Conservation (phyloP, 192 early-diverging fungal genomes). For the Linderina pennispora region DNA sequence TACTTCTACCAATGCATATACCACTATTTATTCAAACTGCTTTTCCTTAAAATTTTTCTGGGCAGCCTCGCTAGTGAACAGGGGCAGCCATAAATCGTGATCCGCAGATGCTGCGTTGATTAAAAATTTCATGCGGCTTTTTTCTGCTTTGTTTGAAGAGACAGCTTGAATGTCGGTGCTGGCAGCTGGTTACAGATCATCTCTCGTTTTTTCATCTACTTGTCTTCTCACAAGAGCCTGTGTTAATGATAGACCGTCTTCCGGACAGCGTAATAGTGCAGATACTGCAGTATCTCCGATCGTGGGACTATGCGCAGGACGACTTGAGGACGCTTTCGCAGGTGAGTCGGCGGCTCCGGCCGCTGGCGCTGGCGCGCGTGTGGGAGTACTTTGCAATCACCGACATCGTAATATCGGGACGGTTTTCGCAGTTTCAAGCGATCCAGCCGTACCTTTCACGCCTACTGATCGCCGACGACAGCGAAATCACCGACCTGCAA, state of each 20-base stretch:
- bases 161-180: too few relatives aligned
- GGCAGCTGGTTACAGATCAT: too few relatives aligned
- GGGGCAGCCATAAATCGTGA: too few relatives aligned
- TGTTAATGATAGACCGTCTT: conserved; percentile 18
- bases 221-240: too few relatives aligned
- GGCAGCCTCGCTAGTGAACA: too few relatives aligned
- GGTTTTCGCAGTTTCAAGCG: background rate
- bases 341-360: conserved; percentile 3
- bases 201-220: too few relatives aligned
- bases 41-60: too few relatives aligned
- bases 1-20: too few relatives aligned
- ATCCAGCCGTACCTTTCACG: conserved; percentile 14
- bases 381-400: conserved; percentile 31
- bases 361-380: background rate
- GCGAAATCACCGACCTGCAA: conserved; percentile 4
- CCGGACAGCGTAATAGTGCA: conserved; percentile 5
- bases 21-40: too few relatives aligned
- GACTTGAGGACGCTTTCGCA: conserved; percentile 8
- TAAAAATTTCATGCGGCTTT: too few relatives aligned
- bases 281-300: conserved; percentile 23
- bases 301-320: conserved; percentile 15
- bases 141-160: too few relatives aligned
- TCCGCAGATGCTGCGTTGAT: too few relatives aligned
- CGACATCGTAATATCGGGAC: background rate
- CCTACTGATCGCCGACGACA: conserved; percentile 14